Base-by-base conservation (phyloP, 1,139 yeast species). In the Kodamaea suecica region DNA sequence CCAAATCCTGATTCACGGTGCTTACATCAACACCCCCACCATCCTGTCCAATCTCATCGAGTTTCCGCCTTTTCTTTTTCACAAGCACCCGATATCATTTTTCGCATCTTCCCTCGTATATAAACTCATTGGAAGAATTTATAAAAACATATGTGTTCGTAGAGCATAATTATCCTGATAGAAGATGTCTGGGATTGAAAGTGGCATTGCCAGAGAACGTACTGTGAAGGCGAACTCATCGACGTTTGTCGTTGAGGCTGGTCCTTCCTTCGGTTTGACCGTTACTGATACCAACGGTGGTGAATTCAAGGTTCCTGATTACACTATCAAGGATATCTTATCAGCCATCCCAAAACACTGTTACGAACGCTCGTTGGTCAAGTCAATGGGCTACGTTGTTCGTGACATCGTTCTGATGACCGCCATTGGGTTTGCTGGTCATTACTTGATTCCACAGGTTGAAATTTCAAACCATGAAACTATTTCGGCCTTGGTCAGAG, bases 281-380 rank as follows among this genome's bases (percentile, higher is more conserved):
- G 75, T 78, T 15, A 58, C 70, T 28, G 82, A 76, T 48, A 73
- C 80, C 20, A 53, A 60, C 41, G 84, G 84, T 30, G 68, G 76
- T 35, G 70, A 65, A 27, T 79, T 78, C 57, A 67, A 70, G 35
- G 84, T 72, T 6, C 84, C 85, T 7, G 82, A 78, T 52, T 78
- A 59, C 57, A 57, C 80, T 39, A 78, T 80, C 51, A 78, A 77
- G 63, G 81, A 78, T 35, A 73, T 80, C 35, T 61, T 80, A 36
- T 57, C 64, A 27, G 80, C 78, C 30, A 79, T 80, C 50, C 86
- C 86, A 34, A 57, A 72, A 34, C 76, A 76, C 49, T 78, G 84
- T 49, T 79, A 77, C 57, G 73, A 78, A 45, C 68, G 84, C 52
- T 65, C 71, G 35, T 55, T 76, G 37, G 46, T 61, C 29, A 56